Evolutionary conservation across 2,329 filamentous ascomycete species (phyloP).

Genomic region (Paraphoma chrysanthemicola): DNA sequence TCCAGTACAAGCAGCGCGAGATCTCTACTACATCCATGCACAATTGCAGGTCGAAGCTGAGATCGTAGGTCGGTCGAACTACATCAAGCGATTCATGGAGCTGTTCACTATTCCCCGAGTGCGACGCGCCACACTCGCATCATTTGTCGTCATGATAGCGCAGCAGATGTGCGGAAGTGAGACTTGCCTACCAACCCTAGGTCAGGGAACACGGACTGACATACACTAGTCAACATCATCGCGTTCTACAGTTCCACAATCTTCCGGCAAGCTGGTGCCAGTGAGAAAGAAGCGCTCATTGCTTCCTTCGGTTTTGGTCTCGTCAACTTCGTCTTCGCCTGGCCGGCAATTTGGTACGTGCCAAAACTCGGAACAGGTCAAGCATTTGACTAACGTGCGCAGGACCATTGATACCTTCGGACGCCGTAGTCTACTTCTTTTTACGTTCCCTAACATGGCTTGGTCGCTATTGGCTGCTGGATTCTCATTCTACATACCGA

Average conservation of each 20-base stretch:
- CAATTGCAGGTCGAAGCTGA: conserved; percentile 38
- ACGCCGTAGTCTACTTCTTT: conserved; percentile 56
- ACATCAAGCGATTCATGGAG: conserved; percentile 55
- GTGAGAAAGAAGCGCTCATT: conserved; percentile 43
- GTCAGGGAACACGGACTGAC: neutral
- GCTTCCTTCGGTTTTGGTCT: conserved; percentile 64
- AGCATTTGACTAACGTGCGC: neutral
- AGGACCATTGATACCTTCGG: conserved; percentile 62
- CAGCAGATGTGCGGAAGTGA: conserved; percentile 64
- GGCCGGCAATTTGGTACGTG: conserved; percentile 57
- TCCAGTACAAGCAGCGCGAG: conserved; percentile 49
- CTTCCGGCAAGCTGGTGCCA: conserved; percentile 54
- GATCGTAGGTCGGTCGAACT: conserved; percentile 27
- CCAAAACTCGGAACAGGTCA: neutral
- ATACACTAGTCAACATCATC: conserved; percentile 49
- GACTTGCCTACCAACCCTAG: neutral
- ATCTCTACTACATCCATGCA: conserved; percentile 51
- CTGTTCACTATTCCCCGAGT: conserved; percentile 72
- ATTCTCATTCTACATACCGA: conserved; percentile 60
- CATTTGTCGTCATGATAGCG: conserved; percentile 76
- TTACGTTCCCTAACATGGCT: conserved; percentile 59
- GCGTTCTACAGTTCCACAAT: conserved; percentile 59
- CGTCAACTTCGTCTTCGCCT: conserved; percentile 49
- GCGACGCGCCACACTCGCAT: conserved; percentile 74
- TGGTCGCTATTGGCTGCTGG: conserved; percentile 58